phyloP scores from a whole-genome alignment of 441 rosid genomes.

The Eruca vesicaria region DNA sequence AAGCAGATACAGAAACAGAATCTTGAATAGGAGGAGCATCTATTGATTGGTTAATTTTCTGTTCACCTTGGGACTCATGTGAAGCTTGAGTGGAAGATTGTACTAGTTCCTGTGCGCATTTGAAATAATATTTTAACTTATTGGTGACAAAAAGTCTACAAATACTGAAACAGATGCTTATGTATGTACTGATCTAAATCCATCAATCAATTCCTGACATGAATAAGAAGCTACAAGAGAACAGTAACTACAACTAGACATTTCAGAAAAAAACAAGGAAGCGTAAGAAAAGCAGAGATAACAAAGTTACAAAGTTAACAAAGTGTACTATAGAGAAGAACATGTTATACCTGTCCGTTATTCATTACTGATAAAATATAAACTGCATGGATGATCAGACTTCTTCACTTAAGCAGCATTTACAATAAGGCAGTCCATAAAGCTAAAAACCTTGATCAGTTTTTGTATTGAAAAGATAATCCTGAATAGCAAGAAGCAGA shows the following conservation, averaged over 20 bases:
- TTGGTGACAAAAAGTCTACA: background rate
- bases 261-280: too few species aligned
- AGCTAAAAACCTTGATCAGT: conserved; percentile 1
- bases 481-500: conserved; percentile 8
- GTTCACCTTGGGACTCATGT: conserved; percentile 83
- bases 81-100: conserved; percentile 75
- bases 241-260: too few species aligned
- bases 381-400: conserved; percentile 13
- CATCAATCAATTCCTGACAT: background rate
- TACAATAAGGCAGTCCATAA: conserved; percentile 14
- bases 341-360: conserved; percentile 39
- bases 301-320: background rate
- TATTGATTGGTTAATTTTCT: conserved; percentile 60
- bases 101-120: conserved; percentile 65
- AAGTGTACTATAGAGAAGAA: background rate
- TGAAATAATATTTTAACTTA: conserved; percentile 9
- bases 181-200: background rate
- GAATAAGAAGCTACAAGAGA: background rate
- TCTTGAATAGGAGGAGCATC: conserved; percentile 75
- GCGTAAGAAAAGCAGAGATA: too few species aligned
- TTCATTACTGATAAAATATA: conserved; percentile 28
- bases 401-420: background rate
- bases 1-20: conserved; percentile 84
- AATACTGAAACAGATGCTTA: background rate
- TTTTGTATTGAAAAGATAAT: background rate